Conservation (phyloP, 1,139 yeast genomes). For the Scheffersomyces illinoinensis region DNA sequence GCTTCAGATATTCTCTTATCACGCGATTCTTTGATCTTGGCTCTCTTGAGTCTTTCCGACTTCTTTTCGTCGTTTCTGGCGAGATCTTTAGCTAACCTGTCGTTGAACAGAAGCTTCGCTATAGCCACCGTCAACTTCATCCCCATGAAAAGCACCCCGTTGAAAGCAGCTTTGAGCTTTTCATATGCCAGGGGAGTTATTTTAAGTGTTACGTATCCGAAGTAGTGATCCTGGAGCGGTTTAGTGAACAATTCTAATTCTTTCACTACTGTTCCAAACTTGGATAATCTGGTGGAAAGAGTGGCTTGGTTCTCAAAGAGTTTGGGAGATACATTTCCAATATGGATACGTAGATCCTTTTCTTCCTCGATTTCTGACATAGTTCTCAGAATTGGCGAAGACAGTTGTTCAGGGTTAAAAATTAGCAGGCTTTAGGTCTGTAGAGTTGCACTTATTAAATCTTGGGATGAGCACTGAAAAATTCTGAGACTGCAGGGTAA, state of each 20-base stretch:
- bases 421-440: not conserved
- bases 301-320: constrained; percentile 46
- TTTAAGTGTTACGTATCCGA: constrained; percentile 66
- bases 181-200: constrained; percentile 45
- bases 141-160: constrained; percentile 78
- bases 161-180: constrained; percentile 55
- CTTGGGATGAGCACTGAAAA: constrained; percentile 2
- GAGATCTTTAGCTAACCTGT: constrained; percentile 45
- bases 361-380: constrained; percentile 3
- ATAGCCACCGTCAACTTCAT: constrained; percentile 55
- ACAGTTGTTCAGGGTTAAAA: not conserved
- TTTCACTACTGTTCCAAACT: constrained; percentile 47
- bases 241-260: constrained; percentile 54
- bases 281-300: constrained; percentile 47
- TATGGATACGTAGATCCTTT: constrained; percentile 50
- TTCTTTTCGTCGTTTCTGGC: constrained; percentile 37
- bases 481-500: constrained; percentile 1
- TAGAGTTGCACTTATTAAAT: not conserved
- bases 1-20: constrained; percentile 44
- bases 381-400: constrained; percentile 2
- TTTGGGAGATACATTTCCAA: constrained; percentile 64
- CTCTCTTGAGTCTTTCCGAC: constrained; percentile 25
- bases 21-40: constrained; percentile 42
- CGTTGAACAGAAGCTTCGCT: constrained; percentile 40
- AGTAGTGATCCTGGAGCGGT: constrained; percentile 50